Conservation (phyloP, 768 basidiomycete genomes). For the Suillus americanus region DNA sequence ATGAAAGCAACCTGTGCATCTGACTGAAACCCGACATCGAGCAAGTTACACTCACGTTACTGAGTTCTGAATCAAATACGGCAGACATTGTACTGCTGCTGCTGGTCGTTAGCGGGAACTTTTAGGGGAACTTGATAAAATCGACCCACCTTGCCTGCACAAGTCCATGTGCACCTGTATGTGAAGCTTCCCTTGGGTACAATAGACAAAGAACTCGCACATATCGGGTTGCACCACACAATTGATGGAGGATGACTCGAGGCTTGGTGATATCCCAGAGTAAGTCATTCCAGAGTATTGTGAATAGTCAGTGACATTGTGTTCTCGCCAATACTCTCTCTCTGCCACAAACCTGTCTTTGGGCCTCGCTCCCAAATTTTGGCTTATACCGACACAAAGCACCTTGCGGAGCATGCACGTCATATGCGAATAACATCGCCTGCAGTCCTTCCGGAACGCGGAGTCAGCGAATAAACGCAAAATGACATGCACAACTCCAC, state of each 20-base stretch:
- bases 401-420: conserved; percentile 54
- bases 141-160: neutral
- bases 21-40: neutral
- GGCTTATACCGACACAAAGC: conserved; percentile 36
- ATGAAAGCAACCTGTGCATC: neutral
- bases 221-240: neutral
- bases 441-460: conserved; percentile 39
- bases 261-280: neutral
- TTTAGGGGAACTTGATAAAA: neutral
- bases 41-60: neutral
- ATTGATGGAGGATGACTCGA: neutral
- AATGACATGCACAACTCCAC: conserved; percentile 41
- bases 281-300: neutral
- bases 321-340: conserved; percentile 2
- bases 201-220: neutral
- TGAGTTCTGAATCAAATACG: neutral
- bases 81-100: neutral
- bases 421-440: conserved; percentile 56
- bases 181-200: neutral
- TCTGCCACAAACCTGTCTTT: conserved; percentile 27
- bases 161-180: neutral
- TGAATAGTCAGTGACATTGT: neutral
- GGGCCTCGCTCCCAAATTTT: conserved; percentile 34
- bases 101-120: neutral
- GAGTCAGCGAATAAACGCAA: neutral